These are phyloP conservation scores for Xylaria sp. DNA, from an alignment of 495 filamentous ascomycete species.

Conservation along the genomic window DNA sequence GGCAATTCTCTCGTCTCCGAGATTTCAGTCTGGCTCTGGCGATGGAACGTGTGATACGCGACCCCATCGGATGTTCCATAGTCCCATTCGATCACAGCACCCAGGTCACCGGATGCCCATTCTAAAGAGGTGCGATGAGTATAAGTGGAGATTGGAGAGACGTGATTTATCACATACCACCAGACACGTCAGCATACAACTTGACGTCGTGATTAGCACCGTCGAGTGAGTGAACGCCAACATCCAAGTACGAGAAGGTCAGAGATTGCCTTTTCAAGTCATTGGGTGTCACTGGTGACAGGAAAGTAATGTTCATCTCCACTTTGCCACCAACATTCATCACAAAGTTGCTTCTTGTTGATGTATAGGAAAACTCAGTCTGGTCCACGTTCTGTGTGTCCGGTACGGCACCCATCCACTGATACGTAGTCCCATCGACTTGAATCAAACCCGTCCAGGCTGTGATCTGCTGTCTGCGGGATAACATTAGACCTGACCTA, in stretches of 20 bases:
- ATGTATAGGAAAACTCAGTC: constrained; percentile 74
- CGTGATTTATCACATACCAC: constrained; percentile 66
- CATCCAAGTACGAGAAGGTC: constrained; percentile 83
- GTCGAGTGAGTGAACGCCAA: constrained; percentile 63
- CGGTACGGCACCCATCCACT: constrained; percentile 68
- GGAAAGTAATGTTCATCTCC: constrained; percentile 78
- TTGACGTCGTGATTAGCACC: constrained; percentile 70
- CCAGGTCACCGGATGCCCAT: constrained; percentile 52
- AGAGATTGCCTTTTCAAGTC: constrained; percentile 87
- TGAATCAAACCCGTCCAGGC: constrained; percentile 77
- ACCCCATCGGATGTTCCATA: constrained; percentile 45
- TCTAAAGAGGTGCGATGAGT: constrained; percentile 43
- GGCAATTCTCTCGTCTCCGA: constrained; percentile 73
- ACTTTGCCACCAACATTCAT: constrained; percentile 72
- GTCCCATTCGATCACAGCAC: constrained; percentile 49
- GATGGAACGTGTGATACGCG: constrained; percentile 62
- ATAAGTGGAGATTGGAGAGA: constrained; percentile 50
- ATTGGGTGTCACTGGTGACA: constrained; percentile 86
- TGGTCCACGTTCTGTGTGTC: constrained; percentile 55
- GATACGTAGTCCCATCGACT: constrained; percentile 59
- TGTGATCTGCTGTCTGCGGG: constrained; percentile 72
- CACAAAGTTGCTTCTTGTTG: constrained; percentile 84
- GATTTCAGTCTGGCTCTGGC: constrained; percentile 68
- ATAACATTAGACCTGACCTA: constrained; percentile 62
- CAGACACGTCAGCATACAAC: constrained; percentile 87